phyloP scores from a whole-genome alignment of 2,329 filamentous ascomycete genomes.

The Coniochaeta sp. region DNA sequence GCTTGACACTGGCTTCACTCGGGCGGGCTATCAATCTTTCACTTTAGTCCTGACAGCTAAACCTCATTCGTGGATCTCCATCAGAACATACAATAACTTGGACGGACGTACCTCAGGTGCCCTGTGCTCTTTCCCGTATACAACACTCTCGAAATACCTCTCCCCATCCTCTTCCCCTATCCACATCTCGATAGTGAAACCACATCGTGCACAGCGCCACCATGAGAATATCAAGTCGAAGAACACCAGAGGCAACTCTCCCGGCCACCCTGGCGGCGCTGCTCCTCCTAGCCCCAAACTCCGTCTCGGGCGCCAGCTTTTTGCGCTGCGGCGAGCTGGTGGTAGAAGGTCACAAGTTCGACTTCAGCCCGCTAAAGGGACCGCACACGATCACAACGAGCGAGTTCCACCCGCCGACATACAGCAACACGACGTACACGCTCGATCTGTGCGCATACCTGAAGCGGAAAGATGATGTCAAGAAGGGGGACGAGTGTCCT shows the following conservation, averaged over 20 bases:
- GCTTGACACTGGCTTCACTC: background rate
- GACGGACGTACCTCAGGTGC: background rate
- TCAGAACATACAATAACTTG: background rate
- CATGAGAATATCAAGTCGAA: background rate
- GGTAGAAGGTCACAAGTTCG: conserved; percentile 51
- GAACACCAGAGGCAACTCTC: background rate
- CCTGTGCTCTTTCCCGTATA: background rate
- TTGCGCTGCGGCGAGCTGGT: conserved; percentile 57
- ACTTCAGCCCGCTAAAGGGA: conserved; percentile 56
- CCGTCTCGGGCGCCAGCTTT: conserved; percentile 32
- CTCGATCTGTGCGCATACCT: conserved; percentile 68
- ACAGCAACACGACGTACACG: conserved; percentile 72
- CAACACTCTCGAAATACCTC: background rate
- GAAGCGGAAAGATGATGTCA: conserved; percentile 48
- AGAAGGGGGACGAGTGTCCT: conserved; percentile 55
- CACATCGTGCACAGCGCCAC: background rate
- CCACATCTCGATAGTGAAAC: background rate
- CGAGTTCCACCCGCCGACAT: conserved; percentile 41
- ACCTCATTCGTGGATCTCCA: background rate
- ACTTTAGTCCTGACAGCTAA: background rate
- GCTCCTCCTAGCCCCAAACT: conserved; percentile 13
- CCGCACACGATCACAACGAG: conserved; percentile 61
- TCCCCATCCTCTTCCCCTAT: background rate
- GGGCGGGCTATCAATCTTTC: background rate
- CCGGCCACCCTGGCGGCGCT: background rate